These are phyloP conservation scores for Peronospora farinosa DNA, from an alignment of 352 stramenopile species.

Conservation along the genomic window DNA sequence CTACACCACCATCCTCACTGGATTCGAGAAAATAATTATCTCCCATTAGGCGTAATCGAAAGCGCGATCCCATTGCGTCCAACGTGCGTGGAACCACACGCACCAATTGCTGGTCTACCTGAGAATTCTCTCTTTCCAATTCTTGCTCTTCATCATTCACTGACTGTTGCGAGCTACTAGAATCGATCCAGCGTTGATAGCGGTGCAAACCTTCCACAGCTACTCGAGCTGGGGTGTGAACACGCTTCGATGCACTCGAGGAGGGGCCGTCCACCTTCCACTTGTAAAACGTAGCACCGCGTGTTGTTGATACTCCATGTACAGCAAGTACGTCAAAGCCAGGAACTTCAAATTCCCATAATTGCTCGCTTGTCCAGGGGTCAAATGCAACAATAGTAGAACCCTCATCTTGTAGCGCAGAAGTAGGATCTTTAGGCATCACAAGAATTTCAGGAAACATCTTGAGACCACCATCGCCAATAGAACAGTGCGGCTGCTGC, in stretches of 20 bases:
- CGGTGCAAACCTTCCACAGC: conserved; percentile 1
- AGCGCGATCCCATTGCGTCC: conserved; percentile 40
- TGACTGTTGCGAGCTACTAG: conserved; percentile 2
- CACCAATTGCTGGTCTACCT: conserved; percentile 22
- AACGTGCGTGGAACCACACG: conserved; percentile 26
- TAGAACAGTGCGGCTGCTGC: conserved; percentile 40
- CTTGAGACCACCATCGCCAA: conserved; percentile 22
- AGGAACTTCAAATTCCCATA: conserved; percentile 70
- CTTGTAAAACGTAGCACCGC: conserved; percentile 55
- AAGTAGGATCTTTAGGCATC: conserved; percentile 48
- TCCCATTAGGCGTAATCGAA: conserved; percentile 45
- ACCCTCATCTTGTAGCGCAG: conserved; percentile 44
- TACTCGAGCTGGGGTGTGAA: conserved; percentile 4
- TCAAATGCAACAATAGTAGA: conserved; percentile 70
- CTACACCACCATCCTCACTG: conserved; percentile 27
- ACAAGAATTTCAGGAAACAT: conserved; percentile 50
- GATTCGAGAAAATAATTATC: conserved; percentile 62
- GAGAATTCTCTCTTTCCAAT: conserved; percentile 1
- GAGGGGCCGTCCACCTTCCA: conserved; percentile 71
- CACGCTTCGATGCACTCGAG: conserved; percentile 24
- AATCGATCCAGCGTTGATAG: conserved; percentile 10
- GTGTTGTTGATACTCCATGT: conserved; percentile 48
- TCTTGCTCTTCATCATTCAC: background rate
- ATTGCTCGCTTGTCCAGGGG: conserved; percentile 54
- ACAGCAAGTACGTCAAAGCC: conserved; percentile 70